Base-by-base conservation (phyloP, 2,329 filamentous ascomycete species). In the Alternaria alternata region DNA sequence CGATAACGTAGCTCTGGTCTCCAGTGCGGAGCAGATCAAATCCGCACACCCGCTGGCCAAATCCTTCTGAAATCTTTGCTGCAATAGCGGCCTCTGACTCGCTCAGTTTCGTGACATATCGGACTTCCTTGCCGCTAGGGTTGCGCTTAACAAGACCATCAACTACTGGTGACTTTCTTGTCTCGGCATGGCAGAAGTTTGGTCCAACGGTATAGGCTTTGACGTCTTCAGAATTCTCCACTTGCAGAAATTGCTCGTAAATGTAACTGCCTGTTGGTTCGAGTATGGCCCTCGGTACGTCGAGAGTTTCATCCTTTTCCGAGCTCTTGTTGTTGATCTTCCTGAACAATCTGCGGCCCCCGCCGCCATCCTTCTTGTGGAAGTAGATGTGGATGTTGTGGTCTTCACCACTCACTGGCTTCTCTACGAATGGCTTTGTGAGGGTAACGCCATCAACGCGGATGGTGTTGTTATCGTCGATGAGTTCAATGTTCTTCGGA, bases 271-370 rank as follows among this genome's bases (percentile, higher is more conserved):
- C 88, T 20, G 85, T 85, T 0, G 88, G 87, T 68, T 98, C 93
- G 1, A 90, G 90, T 62, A 98, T 90, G 52, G 90, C 93, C 38
- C 94, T 85, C 11, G 95, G 95, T 18, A 91, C 80, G 16, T 82
- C 87, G 61, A 99, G 85, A 11, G 89, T 89, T 16, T 91, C 86
- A 61, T 97, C 91, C 73, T 91, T 96, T 78, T 99, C 96, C 1
- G 94, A 98, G 78, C 94, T 98, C 81, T 99, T 99, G 84, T 99
- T 99, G 72, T 96, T 96, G 71, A 99, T 92, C 79, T 99, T 99
- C 59, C 95, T 87, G 81, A 99, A 99, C 4, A 99, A 86, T 68
- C 94, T 92, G 59, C 96, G 87, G 26, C 93, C 96, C 60, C 95
- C 95, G 48, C 94, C 94, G 4, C 94, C 93, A 48, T 91, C 87